Conservation (phyloP, 306 rosid species). For the Morella rubra region DNA sequence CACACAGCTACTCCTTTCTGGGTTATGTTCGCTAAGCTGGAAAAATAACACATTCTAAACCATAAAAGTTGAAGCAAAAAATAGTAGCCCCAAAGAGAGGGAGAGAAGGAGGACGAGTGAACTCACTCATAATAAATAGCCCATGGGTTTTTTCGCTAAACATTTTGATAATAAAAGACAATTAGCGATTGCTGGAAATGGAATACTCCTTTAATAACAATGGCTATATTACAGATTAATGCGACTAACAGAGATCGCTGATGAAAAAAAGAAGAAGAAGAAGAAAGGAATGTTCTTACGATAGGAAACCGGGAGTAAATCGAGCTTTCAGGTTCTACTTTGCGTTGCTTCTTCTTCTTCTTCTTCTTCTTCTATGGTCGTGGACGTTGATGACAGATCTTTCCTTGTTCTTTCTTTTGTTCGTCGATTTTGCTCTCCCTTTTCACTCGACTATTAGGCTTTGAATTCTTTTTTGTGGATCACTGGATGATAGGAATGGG, state of each 20-base stretch:
- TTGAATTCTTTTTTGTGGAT: too few relatives aligned
- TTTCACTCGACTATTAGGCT: too few relatives aligned
- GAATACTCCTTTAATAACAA: not conserved
- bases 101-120: not conserved
- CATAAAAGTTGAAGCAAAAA: too few relatives aligned
- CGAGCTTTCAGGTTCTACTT: not conserved
- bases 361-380: slow-evolving; percentile 2
- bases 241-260: slow-evolving; percentile 1
- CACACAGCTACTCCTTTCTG: not conserved
- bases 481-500: too few relatives aligned
- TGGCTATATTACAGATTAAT: not conserved
- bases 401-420: too few relatives aligned
- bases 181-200: not conserved
- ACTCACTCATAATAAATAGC: slow-evolving; percentile 3
- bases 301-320: not conserved
- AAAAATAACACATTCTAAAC: not conserved
- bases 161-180: not conserved
- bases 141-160: slow-evolving; percentile 2
- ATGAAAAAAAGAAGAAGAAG: too few relatives aligned
- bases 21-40: not conserved
- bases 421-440: not conserved
- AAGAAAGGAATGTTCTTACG: not conserved
- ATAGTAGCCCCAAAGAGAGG: not conserved
- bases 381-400: not conserved
- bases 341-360: slow-evolving; percentile 23